Conservation (phyloP, 352 stramenopile species). For the Pythium guiyangense region DNA sequence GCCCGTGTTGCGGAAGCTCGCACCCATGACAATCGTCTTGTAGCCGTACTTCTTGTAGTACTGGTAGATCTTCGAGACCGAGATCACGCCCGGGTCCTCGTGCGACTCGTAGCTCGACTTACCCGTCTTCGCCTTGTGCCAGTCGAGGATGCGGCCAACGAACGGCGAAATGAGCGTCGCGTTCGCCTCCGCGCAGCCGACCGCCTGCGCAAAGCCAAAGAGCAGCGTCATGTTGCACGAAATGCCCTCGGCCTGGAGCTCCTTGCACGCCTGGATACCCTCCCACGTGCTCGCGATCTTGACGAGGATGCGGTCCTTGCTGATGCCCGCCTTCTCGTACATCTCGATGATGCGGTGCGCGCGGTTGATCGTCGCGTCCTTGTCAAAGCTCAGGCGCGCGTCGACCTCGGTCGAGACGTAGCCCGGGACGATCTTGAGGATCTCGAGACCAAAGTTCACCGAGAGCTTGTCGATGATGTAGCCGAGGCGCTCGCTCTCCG, state of each 20-base stretch:
- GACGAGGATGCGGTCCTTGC: slow-evolving; percentile 96
- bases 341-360: slow-evolving; percentile 95
- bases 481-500: slow-evolving; percentile 83
- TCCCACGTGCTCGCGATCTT: slow-evolving; percentile 99
- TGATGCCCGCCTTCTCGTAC: slow-evolving; percentile 95
- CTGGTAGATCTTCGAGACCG: slow-evolving; percentile 96
- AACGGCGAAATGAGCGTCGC: slow-evolving; percentile 97
- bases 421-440: slow-evolving; percentile 95
- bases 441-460: slow-evolving; percentile 97
- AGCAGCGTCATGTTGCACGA: slow-evolving; percentile 99
- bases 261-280: slow-evolving; percentile 94
- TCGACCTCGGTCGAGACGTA: slow-evolving; percentile 99
- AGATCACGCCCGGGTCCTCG: slow-evolving; percentile 97
- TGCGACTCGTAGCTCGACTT: slow-evolving; percentile 90
- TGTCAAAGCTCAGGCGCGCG: slow-evolving; percentile 96
- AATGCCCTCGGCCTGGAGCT: slow-evolving; percentile 97
- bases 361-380: slow-evolving; percentile 88
- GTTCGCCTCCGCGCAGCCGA: slow-evolving; percentile 92
- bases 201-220: slow-evolving; percentile 97
- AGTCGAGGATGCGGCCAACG: slow-evolving; percentile 97
- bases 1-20: slow-evolving; percentile 94
- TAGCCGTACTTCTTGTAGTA: slow-evolving; percentile 99
- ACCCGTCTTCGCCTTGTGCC: slow-evolving; percentile 93
- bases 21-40: slow-evolving; percentile 95
- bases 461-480: slow-evolving; percentile 97